Evolutionary conservation across 306 rosid species (phyloP).

Genomic region (Quercus ilex): DNA sequence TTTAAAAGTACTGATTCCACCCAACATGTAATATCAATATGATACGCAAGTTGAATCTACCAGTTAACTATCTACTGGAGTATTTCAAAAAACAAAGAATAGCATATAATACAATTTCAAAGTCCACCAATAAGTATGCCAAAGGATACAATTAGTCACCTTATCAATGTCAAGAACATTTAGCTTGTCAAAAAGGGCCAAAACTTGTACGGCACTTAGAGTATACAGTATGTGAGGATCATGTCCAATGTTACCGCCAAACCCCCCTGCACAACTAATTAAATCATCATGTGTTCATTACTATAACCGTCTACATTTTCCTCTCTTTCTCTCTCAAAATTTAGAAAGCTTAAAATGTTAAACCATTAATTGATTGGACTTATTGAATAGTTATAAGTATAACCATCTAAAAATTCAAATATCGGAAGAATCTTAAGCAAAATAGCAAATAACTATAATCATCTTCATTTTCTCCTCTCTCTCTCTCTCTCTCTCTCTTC

Average conservation of each 20-base stretch:
- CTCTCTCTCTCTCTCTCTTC: neutral
- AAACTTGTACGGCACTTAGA: conserved; percentile 78
- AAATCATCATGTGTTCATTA: conserved; percentile 1
- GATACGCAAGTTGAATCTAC: neutral
- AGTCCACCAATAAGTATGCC: conserved; percentile 11
- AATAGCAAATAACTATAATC: conserved; percentile 26
- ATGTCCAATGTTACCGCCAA: conserved; percentile 82
- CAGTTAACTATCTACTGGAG: neutral
- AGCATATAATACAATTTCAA: neutral
- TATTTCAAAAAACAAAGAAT: neutral
- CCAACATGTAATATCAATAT: neutral
- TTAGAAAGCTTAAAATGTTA: too few species aligned
- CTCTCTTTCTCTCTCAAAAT: too few species aligned
- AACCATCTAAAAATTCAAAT: too few species aligned
- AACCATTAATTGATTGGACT: too few species aligned
- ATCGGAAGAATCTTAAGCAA: too few species aligned
- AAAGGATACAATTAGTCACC: conserved; percentile 87
- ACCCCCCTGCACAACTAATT: conserved; percentile 60
- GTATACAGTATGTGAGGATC: conserved; percentile 79
- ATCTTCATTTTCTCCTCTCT: conserved; percentile 32
- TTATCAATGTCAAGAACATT: conserved; percentile 55
- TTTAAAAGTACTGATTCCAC: neutral
- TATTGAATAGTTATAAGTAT: too few species aligned
- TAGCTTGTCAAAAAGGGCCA: conserved; percentile 71
- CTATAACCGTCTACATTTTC: neutral